These are phyloP conservation scores for Colletotrichum sansevieriae DNA, from an alignment of 2,329 filamentous ascomycete species.

Conservation along the genomic window DNA sequence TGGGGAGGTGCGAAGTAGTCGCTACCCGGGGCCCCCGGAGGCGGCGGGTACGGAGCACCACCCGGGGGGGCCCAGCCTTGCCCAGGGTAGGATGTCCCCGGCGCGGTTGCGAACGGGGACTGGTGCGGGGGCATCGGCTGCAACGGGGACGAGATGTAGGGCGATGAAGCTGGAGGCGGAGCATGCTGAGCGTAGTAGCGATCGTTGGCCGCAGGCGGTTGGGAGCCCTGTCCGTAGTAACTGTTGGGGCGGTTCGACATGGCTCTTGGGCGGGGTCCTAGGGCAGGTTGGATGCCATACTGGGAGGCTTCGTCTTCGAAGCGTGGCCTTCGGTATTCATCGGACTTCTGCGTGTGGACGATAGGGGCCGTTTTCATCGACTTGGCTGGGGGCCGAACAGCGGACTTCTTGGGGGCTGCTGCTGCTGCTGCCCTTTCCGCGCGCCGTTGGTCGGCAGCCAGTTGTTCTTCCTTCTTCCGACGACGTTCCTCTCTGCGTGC, in stretches of 20 bases:
- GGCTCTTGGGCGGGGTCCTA: constrained; percentile 46
- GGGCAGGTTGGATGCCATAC: constrained; percentile 52
- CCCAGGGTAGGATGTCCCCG: constrained; percentile 26
- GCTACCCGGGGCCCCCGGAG: neutral
- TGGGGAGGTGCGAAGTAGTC: constrained; percentile 40
- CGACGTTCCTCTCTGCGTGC: constrained; percentile 44
- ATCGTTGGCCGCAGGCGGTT: constrained; percentile 40
- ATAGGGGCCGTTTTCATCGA: constrained; percentile 54
- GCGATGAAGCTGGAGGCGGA: constrained; percentile 18
- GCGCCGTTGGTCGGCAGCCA: constrained; percentile 49
- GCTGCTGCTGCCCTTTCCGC: constrained; percentile 42
- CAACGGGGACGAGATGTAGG: constrained; percentile 19
- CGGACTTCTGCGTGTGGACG: constrained; percentile 37
- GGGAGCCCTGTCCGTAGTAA: constrained; percentile 42
- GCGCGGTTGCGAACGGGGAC: constrained; percentile 28
- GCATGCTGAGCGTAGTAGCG: constrained; percentile 38
- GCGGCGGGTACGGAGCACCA: constrained; percentile 28
- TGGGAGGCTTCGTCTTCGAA: constrained; percentile 51
- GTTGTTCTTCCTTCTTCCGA: constrained; percentile 43
- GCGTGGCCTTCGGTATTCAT: constrained; percentile 47
- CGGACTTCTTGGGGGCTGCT: constrained; percentile 35
- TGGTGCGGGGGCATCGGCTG: constrained; percentile 22
- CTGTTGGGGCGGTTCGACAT: constrained; percentile 38
- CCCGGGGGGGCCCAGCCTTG: constrained; percentile 27
- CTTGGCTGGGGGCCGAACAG: constrained; percentile 50